Conservation (phyloP, 2,329 filamentous ascomycete genomes). For the Onygenales sp. region DNA sequence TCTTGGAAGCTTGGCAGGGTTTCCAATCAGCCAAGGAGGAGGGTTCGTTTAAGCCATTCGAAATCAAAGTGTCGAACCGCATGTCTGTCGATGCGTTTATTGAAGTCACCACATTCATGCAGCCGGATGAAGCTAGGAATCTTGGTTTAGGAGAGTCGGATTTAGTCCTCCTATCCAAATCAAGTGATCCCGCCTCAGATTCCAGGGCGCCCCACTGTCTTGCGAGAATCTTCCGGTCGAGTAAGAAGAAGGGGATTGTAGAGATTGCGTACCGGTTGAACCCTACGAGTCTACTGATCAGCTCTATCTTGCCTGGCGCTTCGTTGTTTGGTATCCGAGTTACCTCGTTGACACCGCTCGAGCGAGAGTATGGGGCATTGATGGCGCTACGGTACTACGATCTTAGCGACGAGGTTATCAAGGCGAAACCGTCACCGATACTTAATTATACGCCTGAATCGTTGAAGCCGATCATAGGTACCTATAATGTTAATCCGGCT, state of each 20-base stretch:
- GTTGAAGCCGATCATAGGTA: constrained; percentile 58
- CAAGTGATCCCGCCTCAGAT: constrained; percentile 58
- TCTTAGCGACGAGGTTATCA: constrained; percentile 82
- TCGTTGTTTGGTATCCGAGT: constrained; percentile 71
- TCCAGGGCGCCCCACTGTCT: constrained; percentile 67
- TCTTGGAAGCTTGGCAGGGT: constrained; percentile 91
- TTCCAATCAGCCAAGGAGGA: constrained; percentile 89
- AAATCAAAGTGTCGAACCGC: constrained; percentile 78
- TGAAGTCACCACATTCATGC: constrained; percentile 79
- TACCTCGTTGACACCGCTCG: constrained; percentile 85
- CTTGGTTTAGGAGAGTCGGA: constrained; percentile 72
- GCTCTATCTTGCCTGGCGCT: constrained; percentile 57
- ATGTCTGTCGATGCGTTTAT: constrained; percentile 88
- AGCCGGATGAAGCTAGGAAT: constrained; percentile 60
- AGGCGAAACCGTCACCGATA: constrained; percentile 81
- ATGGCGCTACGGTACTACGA: constrained; percentile 93
- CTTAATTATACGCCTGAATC: constrained; percentile 69
- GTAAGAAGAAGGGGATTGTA: constrained; percentile 67
- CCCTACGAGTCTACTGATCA: constrained; percentile 53
- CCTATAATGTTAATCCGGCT: constrained; percentile 76
- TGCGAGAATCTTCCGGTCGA: constrained; percentile 70
- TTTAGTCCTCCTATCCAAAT: constrained; percentile 74
- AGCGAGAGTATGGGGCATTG: constrained; percentile 88
- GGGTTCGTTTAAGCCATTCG: constrained; percentile 67
- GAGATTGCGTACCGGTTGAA: constrained; percentile 83